phyloP scores from a whole-genome alignment of 345 rosid genomes.

The Pistacia vera region DNA sequence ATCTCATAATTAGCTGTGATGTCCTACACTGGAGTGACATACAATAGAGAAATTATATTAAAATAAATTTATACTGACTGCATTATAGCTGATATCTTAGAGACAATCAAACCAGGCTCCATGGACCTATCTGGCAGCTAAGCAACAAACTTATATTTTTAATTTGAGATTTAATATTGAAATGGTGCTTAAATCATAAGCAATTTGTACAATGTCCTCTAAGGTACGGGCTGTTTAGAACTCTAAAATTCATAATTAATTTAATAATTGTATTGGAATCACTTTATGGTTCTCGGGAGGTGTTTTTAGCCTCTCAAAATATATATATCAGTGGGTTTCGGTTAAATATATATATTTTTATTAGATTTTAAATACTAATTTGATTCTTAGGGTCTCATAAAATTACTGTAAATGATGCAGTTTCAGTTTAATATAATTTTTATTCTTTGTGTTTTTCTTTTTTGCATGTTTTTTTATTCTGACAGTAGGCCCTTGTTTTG shows the following conservation, averaged over 20 bases:
- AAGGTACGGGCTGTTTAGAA: slow-evolving; percentile 1
- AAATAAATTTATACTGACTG: slow-evolving; percentile 20
- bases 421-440: no score
- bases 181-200: background rate
- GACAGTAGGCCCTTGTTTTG: no score
- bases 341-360: background rate
- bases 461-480: no score
- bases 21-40: slow-evolving; percentile 41
- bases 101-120: slow-evolving; percentile 37
- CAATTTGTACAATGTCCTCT: slow-evolving; percentile 16
- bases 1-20: slow-evolving; percentile 49
- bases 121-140: slow-evolving; percentile 37
- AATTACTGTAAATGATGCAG: background rate
- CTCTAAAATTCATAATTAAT: background rate
- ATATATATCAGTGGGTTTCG: background rate
- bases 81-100: slow-evolving; percentile 34
- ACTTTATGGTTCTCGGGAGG: background rate
- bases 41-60: background rate
- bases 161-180: background rate
- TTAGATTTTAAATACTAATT: no score
- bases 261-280: background rate
- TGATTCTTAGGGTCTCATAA: background rate
- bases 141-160: slow-evolving; percentile 20
- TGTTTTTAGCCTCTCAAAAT: background rate
- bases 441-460: no score